Base-by-base conservation (phyloP, 2,329 filamentous ascomycete species). In the Calonectria hongkongensis region DNA sequence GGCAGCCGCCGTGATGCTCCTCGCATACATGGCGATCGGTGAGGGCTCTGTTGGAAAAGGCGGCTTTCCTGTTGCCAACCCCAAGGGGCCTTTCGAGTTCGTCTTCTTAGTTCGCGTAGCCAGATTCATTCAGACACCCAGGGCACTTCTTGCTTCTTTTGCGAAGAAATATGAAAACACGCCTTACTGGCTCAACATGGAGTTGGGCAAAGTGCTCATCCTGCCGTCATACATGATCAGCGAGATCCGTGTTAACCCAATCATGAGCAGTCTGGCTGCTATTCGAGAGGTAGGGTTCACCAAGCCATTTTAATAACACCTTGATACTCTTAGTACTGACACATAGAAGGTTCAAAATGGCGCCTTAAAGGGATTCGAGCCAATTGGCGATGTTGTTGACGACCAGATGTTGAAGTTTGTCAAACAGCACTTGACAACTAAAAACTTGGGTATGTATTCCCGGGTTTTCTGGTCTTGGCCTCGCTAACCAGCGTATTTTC, bases 161-260 rank as follows among this genome's bases (percentile, higher is more conserved):
- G 39, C 54, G 2, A 36, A 60, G 36, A 60, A 36, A 9, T 60
- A 60, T 8, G 33, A 39, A 10, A 39, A 41, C 36, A 60, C 54
- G 21, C 54, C 54, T 27, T 60, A 60, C 21, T 60, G 54, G 54
- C 54, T 60, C 4, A 60, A 60, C 21, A 41, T 60, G 7, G 54
- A 60, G 21, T n/a, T 60, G 13, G 54, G 54, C 13, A 60, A 60
- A 16, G 54, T 36, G 4, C 33, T 60, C n/a, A 60, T 60, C 21
- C 7, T 60, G 21, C 54, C 54, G 4, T 60, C 54, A 7, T 36
- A 60, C 16, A 60, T 60, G 54, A 60, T 60, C 12, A 60, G 36
- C 25, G 54, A 60, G 36, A 60, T 60, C 21, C 54, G 54, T 18
- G 54, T 60, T 8, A 60, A 60, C n/a, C 54, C 54, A 41, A 41